Base-by-base conservation (phyloP, 2,329 filamentous ascomycete species). In the Scleromitrula shiraiana region DNA sequence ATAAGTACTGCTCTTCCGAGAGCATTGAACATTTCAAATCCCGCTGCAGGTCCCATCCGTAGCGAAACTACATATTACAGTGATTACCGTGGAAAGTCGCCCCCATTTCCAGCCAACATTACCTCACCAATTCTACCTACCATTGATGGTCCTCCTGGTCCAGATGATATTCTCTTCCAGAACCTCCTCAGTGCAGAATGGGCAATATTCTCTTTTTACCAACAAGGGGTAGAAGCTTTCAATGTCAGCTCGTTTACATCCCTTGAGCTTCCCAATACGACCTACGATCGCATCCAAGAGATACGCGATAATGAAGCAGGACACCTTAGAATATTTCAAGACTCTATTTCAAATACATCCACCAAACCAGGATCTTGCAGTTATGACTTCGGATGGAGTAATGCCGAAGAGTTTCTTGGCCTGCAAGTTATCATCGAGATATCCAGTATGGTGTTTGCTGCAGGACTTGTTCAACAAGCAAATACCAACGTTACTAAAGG, bases 291-390 rank as follows among this genome's bases (percentile, higher is more conserved):
- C 5, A 60, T 69, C 33, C 51, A 54, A 49, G 64, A 71, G 50
- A 72, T 72, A 44, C 64, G 69, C 6, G 65, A 72, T 51, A 72
- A 70, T 36, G 70, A 72, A 56, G 69, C 69, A 15, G 69, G 69
- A 3, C 68, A 72, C 50, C 54, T 71, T 14, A 62, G 65, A 22
- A 68, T 71, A 48, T 72, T 72, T 56, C 68, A 70, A 50, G 64
- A 67, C 48, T 58, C 64, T 29, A 71, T 72, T 37, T 69, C 66
- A 1, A 50, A 58, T n/a, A 66, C 60, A 2, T 70, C 66, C 1
- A 52, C 69, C 22, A 72, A 70, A 52, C 69, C 70, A 0, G 65
- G 64, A 0, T 53, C 59, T 2, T 68, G 66, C 57, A 52, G 57
- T 19, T 68, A 68, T 46, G 41, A 55, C 10, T 68, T 60, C 41